These are phyloP conservation scores for Fusarium guadeloupense DNA, from an alignment of 2,329 filamentous ascomycete genomes.

Conservation along the genomic window DNA sequence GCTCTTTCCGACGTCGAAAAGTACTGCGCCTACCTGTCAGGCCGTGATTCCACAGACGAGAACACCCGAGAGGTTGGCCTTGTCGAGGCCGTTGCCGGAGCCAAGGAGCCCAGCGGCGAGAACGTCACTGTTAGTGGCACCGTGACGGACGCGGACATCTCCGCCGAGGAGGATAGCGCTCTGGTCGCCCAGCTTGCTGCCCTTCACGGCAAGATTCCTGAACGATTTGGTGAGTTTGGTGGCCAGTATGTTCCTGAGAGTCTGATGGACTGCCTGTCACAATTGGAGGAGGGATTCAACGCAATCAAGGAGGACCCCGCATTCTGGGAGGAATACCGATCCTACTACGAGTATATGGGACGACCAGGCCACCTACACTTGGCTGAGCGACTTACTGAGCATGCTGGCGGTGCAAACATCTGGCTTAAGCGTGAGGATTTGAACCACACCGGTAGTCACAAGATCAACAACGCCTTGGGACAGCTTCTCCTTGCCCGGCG, in stretches of 20 bases:
- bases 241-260: slow-evolving; percentile 98
- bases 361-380: slow-evolving; percentile 91
- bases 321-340: slow-evolving; percentile 97
- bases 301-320: slow-evolving; percentile 83
- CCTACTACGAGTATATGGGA: slow-evolving; percentile 97
- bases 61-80: slow-evolving; percentile 73
- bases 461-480: slow-evolving; percentile 98
- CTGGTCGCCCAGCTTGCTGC: slow-evolving; percentile 87
- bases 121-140: slow-evolving; percentile 64
- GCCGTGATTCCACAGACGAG: slow-evolving; percentile 54
- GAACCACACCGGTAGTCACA: slow-evolving; percentile 97
- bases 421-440: slow-evolving; percentile 98
- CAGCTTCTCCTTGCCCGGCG: slow-evolving; percentile 87
- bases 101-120: slow-evolving; percentile 51
- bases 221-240: slow-evolving; percentile 94
- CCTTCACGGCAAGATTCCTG: slow-evolving; percentile 80
- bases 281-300: slow-evolving; percentile 92
- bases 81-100: slow-evolving; percentile 71
- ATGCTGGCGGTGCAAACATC: slow-evolving; percentile 92
- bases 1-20: slow-evolving; percentile 77
- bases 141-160: slow-evolving; percentile 74
- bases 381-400: slow-evolving; percentile 85
- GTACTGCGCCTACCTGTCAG: slow-evolving; percentile 78
- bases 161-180: slow-evolving; percentile 61
- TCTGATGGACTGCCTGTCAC: slow-evolving; percentile 92